Evolutionary conservation across 2,329 filamentous ascomycete genomes (phyloP).

Genomic region (Alternaria triticimaculans): DNA sequence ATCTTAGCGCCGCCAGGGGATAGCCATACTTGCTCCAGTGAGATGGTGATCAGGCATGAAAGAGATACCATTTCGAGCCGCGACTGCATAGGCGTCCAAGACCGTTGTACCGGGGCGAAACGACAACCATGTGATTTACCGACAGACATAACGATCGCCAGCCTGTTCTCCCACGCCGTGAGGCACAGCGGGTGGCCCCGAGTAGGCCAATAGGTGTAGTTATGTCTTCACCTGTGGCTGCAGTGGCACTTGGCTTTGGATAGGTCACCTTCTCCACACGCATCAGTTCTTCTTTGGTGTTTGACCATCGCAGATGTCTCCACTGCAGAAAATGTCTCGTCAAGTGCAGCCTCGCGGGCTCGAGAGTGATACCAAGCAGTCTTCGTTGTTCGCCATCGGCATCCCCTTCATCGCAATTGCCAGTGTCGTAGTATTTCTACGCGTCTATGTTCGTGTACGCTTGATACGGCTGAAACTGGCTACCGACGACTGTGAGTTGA

Average conservation of each 20-base stretch:
- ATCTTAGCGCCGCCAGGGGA: background rate
- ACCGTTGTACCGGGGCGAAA: background rate
- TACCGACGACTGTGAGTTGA: background rate
- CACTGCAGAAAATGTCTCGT: background rate
- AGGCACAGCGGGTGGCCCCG: background rate
- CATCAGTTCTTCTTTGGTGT: background rate
- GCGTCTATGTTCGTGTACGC: background rate
- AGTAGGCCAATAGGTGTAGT: background rate
- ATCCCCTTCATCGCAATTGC: background rate
- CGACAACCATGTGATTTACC: background rate
- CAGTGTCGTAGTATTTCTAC: background rate
- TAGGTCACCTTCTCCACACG: background rate
- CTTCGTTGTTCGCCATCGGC: background rate
- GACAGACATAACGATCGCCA: background rate
- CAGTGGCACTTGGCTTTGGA: background rate
- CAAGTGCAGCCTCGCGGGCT: background rate
- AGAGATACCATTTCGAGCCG: background rate
- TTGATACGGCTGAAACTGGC: background rate
- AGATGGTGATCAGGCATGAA: background rate
- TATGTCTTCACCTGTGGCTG: background rate
- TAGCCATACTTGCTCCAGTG: background rate
- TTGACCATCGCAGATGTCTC: background rate
- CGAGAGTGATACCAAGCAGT: background rate
- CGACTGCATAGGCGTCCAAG: background rate
- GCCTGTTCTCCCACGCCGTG: background rate